phyloP scores from a whole-genome alignment of 345 rosid species.

The Murraya paniculata region DNA sequence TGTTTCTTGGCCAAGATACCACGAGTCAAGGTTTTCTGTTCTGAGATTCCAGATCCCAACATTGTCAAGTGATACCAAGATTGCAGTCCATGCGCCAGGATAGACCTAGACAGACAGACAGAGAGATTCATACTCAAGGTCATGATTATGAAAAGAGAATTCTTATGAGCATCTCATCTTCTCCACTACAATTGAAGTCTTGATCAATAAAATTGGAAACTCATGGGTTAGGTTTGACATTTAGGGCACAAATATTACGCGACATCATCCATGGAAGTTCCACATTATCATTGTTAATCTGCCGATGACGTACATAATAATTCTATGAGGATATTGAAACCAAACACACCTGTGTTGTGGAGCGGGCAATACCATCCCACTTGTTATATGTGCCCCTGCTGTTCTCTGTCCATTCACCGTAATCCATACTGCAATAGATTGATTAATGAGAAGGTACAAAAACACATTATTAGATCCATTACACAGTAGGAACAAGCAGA shows the following conservation, averaged over 20 bases:
- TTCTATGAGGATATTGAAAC: neutral
- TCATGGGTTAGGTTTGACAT: neutral
- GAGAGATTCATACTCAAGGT: neutral
- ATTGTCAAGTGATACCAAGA: conserved; percentile 89
- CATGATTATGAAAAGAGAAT: neutral
- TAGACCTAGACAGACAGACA: conserved; percentile 51
- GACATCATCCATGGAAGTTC: neutral
- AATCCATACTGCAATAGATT: conserved; percentile 78
- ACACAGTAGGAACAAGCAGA: neutral
- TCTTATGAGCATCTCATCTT: neutral
- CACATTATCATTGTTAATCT: neutral
- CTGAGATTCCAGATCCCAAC: conserved; percentile 97
- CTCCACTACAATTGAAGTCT: neutral
- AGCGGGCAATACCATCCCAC: conserved; percentile 97
- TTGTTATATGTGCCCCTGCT: conserved; percentile 98
- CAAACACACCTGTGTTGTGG: conserved; percentile 69
- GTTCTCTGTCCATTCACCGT: conserved; percentile 93
- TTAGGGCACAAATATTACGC: neutral
- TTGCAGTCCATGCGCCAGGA: conserved; percentile 98
- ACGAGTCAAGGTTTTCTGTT: conserved; percentile 92
- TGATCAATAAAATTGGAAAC: neutral
- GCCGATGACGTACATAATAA: neutral
- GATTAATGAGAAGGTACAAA: conserved; percentile 9
- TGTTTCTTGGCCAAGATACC: conserved; percentile 99
- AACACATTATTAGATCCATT: neutral